These are phyloP conservation scores for Mycena olivaceomarginata DNA, from an alignment of 768 basidiomycete genomes.

Conservation along the genomic window DNA sequence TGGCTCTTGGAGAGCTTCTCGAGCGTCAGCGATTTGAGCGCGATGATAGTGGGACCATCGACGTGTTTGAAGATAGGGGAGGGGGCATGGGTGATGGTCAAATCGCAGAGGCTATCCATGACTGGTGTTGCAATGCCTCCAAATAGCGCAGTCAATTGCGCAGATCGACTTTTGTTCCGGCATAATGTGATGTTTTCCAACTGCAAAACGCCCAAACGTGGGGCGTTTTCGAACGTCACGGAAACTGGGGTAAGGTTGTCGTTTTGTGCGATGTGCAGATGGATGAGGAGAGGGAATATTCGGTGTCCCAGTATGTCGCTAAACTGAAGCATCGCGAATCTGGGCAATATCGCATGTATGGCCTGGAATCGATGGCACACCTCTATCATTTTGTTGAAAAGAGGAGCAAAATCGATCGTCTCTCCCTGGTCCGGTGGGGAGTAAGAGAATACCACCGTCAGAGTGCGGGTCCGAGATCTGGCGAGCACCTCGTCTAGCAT, in stretches of 20 bases:
- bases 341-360: slow-evolving; percentile 25
- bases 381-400: slow-evolving; percentile 25
- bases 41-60: background rate
- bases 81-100: slow-evolving; percentile 20
- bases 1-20: slow-evolving; percentile 11
- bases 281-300: slow-evolving; percentile 10
- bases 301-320: slow-evolving; percentile 3
- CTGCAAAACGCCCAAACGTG: background rate
- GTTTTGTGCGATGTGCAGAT: slow-evolving; percentile 22
- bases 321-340: background rate
- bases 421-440: background rate
- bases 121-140: slow-evolving; percentile 3
- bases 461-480: slow-evolving; percentile 6
- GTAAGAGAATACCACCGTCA: slow-evolving; percentile 20
- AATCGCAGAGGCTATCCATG: slow-evolving; percentile 9
- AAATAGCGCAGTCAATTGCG: slow-evolving; percentile 3
- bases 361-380: slow-evolving; percentile 13
- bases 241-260: slow-evolving; percentile 13
- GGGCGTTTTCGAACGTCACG: slow-evolving; percentile 16
- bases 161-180: slow-evolving; percentile 13
- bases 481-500: slow-evolving; percentile 13
- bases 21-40: slow-evolving; percentile 23
- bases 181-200: slow-evolving; percentile 14
- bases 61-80: slow-evolving; percentile 20
- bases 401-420: slow-evolving; percentile 8